Evolutionary conservation across 2,329 filamentous ascomycete species (phyloP).

Genomic region (Didymella pinodella): DNA sequence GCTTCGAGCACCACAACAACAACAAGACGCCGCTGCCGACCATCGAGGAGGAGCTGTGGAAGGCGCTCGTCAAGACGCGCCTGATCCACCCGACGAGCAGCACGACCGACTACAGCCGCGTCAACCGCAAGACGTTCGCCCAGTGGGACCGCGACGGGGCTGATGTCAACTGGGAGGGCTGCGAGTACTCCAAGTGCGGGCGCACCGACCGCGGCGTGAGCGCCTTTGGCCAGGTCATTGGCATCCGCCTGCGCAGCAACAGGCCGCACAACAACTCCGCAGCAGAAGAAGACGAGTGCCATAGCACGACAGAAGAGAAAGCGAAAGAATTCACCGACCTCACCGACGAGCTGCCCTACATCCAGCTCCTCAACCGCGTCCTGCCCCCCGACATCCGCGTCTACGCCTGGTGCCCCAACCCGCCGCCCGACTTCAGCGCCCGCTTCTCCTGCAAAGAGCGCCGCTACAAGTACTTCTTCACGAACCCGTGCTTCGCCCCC

Average conservation of each 20-base stretch:
- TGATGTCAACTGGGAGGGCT: constrained; percentile 77
- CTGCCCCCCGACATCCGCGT: constrained; percentile 89
- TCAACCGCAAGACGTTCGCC: constrained; percentile 47
- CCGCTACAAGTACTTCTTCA: constrained; percentile 97
- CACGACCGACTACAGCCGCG: constrained; percentile 43
- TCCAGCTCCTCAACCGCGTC: constrained; percentile 82
- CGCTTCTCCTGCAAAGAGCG: constrained; percentile 92
- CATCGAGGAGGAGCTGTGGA: constrained; percentile 94
- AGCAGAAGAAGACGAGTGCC: constrained; percentile 11
- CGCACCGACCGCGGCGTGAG: constrained; percentile 93
- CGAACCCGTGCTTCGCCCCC: constrained; percentile 84
- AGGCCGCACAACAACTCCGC: constrained; percentile 57
- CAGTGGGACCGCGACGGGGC: constrained; percentile 50
- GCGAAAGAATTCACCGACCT: constrained; percentile 67
- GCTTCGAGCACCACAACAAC: constrained; percentile 84
- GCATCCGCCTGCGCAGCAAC: constrained; percentile 81
- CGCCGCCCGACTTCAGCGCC: constrained; percentile 82
- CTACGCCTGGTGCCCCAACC: constrained; percentile 89
- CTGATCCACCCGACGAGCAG: constrained; percentile 65
- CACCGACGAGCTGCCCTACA: constrained; percentile 83
- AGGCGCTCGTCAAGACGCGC: constrained; percentile 80
- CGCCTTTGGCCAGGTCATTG: constrained; percentile 95
- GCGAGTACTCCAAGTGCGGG: constrained; percentile 94
- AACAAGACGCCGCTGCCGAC: constrained; percentile 75
- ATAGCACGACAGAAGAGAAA: no score